These are phyloP conservation scores for Terana coerulea DNA, from an alignment of 768 basidiomycete genomes.

Conservation along the genomic window DNA sequence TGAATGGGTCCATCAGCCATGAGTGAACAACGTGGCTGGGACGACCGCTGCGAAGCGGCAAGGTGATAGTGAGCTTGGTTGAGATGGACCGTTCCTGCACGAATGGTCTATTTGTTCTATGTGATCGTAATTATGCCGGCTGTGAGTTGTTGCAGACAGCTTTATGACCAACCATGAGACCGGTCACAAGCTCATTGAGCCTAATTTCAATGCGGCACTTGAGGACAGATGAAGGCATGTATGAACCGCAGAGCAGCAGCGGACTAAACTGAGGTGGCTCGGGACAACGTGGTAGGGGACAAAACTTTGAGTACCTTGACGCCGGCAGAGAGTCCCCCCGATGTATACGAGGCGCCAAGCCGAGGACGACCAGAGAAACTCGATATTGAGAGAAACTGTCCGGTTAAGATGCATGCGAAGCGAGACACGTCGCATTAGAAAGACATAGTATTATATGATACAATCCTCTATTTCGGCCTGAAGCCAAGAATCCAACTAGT, in stretches of 20 bases:
- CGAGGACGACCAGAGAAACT: too few relatives aligned
- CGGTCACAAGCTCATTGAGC: constrained; percentile 1
- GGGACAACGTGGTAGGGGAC: too few relatives aligned
- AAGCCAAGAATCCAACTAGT: constrained; percentile 5
- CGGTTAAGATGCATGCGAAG: too few relatives aligned
- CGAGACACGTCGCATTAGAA: too few relatives aligned
- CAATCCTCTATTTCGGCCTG: constrained; percentile 5
- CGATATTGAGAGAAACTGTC: too few relatives aligned
- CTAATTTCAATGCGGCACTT: neutral
- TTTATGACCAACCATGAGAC: neutral
- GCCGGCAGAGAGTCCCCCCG: too few relatives aligned
- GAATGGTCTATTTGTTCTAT: neutral
- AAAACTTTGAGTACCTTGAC: too few relatives aligned
- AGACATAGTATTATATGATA: constrained; percentile 13
- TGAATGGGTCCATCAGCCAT: constrained; percentile 16
- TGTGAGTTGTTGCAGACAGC: neutral
- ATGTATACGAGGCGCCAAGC: too few relatives aligned
- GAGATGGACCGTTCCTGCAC: neutral
- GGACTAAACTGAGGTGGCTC: too few relatives aligned
- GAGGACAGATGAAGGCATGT: neutral
- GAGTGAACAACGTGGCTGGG: constrained; percentile 18
- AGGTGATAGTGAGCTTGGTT: constrained; percentile 1
- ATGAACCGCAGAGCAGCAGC: neutral
- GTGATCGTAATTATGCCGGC: neutral
- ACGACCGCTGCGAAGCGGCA: constrained; percentile 1